phyloP scores from a whole-genome alignment of 129 eudicot species.

The Centella asiatica region DNA sequence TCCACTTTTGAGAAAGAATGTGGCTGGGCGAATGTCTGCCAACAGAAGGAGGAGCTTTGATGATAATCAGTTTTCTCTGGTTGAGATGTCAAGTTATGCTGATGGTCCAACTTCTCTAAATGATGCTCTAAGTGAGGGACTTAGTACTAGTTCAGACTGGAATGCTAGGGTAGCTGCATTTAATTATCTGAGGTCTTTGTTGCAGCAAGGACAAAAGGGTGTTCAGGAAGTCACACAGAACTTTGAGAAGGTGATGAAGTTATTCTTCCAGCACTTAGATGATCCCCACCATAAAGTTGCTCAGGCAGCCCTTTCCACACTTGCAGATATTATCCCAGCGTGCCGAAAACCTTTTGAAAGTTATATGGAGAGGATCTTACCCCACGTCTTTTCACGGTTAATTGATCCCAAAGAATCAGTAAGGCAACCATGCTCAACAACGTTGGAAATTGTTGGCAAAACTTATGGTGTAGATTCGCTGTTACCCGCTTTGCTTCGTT shows the following conservation, averaged over 20 bases:
- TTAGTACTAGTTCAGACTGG: slow-evolving; percentile 84
- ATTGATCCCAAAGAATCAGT: slow-evolving; percentile 91
- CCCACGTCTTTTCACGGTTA: slow-evolving; percentile 87
- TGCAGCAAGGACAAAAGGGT: slow-evolving; percentile 82
- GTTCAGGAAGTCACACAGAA: slow-evolving; percentile 82
- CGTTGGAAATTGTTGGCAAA: slow-evolving; percentile 74
- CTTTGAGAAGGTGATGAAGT: slow-evolving; percentile 94
- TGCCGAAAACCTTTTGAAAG: slow-evolving; percentile 88
- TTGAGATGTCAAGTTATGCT: slow-evolving; percentile 62
- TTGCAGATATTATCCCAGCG: slow-evolving; percentile 85
- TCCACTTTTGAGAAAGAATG: slow-evolving; percentile 71
- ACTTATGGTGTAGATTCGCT: slow-evolving; percentile 87
- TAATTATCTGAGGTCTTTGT: slow-evolving; percentile 60
- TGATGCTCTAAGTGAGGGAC: slow-evolving; percentile 81
- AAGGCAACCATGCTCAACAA: slow-evolving; percentile 69
- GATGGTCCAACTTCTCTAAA: slow-evolving; percentile 80
- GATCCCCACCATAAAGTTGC: slow-evolving; percentile 99
- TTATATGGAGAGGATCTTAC: slow-evolving; percentile 90
- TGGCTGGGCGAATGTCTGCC: slow-evolving; percentile 61
- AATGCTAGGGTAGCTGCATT: slow-evolving; percentile 94
- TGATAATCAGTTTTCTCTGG: slow-evolving; percentile 63
- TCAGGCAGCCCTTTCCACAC: slow-evolving; percentile 91
- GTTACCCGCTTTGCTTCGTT: slow-evolving; percentile 85
- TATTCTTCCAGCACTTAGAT: slow-evolving; percentile 85
- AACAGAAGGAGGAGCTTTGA: slow-evolving; percentile 83